phyloP scores from a whole-genome alignment of 2,329 filamentous ascomycete genomes.

The Phaeoacremonium minimum region DNA sequence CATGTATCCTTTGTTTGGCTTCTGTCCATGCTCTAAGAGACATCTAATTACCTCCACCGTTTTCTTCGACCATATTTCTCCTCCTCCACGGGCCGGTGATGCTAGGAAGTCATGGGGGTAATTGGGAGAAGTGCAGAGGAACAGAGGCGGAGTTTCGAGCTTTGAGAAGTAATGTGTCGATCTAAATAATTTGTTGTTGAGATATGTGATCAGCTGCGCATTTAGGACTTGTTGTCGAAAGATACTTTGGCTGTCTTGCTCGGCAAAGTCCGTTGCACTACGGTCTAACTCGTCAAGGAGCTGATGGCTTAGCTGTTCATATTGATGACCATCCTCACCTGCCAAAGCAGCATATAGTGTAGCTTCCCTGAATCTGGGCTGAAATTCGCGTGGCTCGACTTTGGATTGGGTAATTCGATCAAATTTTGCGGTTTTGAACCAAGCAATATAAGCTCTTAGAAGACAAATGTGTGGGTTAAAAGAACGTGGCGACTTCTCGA shows the following conservation, averaged over 20 bases:
- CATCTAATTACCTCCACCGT: neutral
- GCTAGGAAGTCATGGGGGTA: too few relatives aligned
- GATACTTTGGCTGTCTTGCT: neutral
- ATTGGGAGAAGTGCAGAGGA: neutral
- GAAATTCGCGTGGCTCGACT: neutral
- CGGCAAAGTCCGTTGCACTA: neutral
- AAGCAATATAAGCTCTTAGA: neutral
- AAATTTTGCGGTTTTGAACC: neutral
- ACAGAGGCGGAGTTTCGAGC: neutral
- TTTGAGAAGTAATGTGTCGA: neutral
- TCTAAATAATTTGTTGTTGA: neutral
- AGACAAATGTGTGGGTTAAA: neutral
- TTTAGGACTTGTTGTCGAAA: neutral
- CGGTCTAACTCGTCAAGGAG: neutral
- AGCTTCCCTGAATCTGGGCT: neutral
- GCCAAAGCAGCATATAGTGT: neutral
- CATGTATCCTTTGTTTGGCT: neutral
- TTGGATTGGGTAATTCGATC: neutral
- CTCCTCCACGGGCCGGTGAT: neutral
- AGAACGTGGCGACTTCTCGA: neutral
- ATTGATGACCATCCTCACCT: neutral
- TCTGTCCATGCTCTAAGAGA: neutral
- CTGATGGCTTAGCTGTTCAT: neutral
- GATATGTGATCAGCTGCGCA: neutral
- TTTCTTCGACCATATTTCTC: neutral